These are phyloP conservation scores for Blattamonas nauphoetae DNA, from an alignment of 78 protist genomes.

Conservation along the genomic window DNA sequence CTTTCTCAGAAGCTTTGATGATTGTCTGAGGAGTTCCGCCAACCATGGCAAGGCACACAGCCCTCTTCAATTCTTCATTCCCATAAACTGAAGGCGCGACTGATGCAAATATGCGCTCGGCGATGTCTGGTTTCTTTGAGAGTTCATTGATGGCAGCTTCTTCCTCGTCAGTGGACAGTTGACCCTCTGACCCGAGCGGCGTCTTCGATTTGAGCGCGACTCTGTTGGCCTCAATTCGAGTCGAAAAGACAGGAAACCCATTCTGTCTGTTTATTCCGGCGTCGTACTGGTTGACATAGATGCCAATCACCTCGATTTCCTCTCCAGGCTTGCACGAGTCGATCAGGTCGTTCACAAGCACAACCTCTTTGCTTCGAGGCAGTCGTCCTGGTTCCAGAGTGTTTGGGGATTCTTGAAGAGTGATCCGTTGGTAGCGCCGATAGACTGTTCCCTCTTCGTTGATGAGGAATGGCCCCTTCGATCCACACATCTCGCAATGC, in stretches of 20 bases:
- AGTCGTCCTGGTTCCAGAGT: constrained; percentile 96
- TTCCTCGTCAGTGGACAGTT: constrained; percentile 70
- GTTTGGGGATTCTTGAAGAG: constrained; percentile 94
- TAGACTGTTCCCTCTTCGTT: constrained; percentile 63
- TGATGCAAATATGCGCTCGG: constrained; percentile 47
- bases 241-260: constrained; percentile 96
- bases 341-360: constrained; percentile 77
- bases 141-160: constrained; percentile 41
- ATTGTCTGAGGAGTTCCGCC: constrained; percentile 87
- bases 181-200: neutral
- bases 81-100: constrained; percentile 98
- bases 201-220: constrained; percentile 13
- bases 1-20: too few relatives aligned
- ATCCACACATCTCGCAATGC: constrained; percentile 58
- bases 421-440: constrained; percentile 83
- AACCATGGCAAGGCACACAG: constrained; percentile 84
- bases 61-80: constrained; percentile 86
- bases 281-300: constrained; percentile 54
- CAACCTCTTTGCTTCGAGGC: constrained; percentile 86
- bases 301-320: constrained; percentile 61
- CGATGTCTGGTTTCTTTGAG: constrained; percentile 55
- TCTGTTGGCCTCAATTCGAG: constrained; percentile 88
- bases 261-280: constrained; percentile 51
- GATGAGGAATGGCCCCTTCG: constrained; percentile 70
- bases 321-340: constrained; percentile 94